Conservation (phyloP, 129 eudicot species). For the Helianthus annuus region DNA sequence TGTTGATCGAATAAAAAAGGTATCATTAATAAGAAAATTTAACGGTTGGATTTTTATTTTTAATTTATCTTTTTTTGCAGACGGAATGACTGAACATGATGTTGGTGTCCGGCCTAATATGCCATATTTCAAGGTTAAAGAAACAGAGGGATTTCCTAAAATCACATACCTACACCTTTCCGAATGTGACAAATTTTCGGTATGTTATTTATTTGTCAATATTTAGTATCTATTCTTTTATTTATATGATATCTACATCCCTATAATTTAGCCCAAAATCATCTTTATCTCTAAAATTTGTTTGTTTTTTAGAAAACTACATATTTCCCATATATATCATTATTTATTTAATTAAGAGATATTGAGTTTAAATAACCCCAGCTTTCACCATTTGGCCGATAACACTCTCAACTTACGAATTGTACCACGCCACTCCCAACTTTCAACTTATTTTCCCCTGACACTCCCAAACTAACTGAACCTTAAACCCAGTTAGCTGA, state of each 20-base stretch:
- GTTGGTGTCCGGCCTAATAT: slow-evolving; percentile 66
- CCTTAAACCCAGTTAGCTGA: no score
- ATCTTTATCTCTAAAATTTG: no score
- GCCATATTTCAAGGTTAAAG: slow-evolving; percentile 60
- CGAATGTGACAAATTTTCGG: slow-evolving; percentile 89
- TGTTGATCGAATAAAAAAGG: slow-evolving; percentile 5
- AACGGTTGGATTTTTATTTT: background rate
- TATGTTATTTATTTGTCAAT: slow-evolving; percentile 26
- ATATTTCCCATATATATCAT: no score
- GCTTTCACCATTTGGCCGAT: no score
- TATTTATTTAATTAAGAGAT: no score
- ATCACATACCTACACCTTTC: slow-evolving; percentile 76
- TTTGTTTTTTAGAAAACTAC: no score
- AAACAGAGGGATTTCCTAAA: slow-evolving; percentile 44
- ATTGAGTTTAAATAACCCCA: no score
- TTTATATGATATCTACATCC: background rate
- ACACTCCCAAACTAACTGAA: no score
- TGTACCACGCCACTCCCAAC: no score
- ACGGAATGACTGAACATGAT: slow-evolving; percentile 58
- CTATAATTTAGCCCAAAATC: no score
- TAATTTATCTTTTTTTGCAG: slow-evolving; percentile 33
- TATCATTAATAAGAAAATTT: slow-evolving; percentile 8
- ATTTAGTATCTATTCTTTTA: background rate
- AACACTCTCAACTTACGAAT: no score
- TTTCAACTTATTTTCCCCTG: no score